These are phyloP conservation scores for Heterococcus sp. DNA, from an alignment of 108 stramenopile genomes.

Conservation along the genomic window DNA sequence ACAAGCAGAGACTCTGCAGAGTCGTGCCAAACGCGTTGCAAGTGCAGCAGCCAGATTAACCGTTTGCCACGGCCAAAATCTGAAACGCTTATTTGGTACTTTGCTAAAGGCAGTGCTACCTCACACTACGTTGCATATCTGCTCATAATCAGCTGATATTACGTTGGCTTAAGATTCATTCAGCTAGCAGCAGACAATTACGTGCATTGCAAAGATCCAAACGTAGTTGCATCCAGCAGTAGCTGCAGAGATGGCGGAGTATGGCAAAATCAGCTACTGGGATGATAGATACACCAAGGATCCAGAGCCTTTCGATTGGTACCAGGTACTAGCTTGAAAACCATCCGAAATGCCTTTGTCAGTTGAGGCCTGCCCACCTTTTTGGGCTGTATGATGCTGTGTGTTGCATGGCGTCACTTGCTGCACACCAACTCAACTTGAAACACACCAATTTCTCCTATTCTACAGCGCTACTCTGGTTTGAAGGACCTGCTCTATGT, in stretches of 20 bases:
- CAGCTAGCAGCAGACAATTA: not conserved
- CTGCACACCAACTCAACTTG: too few species aligned
- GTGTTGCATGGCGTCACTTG: too few species aligned
- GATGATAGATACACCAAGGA: conserved; percentile 65
- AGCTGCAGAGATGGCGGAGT: conserved; percentile 42
- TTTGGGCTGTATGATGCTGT: too few species aligned
- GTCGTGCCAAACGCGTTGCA: too few species aligned
- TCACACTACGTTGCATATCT: not conserved
- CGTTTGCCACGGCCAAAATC: not conserved
- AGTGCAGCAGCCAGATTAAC: not conserved
- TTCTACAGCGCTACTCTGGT: conserved; percentile 30
- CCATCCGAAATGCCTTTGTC: too few species aligned
- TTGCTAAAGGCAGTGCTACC: not conserved
- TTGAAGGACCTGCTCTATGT: conserved; percentile 53
- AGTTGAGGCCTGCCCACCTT: too few species aligned
- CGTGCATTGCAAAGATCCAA: not conserved
- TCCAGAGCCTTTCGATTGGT: conserved; percentile 74
- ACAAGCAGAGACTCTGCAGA: too few species aligned
- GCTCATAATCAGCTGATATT: not conserved
- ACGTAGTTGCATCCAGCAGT: not conserved
- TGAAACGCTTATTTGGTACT: not conserved
- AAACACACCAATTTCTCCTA: too few species aligned
- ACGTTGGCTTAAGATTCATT: not conserved
- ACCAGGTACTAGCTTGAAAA: conserved; percentile 60
- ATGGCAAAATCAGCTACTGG: conserved; percentile 61